Conservation (phyloP, 1,139 yeast species). For the Yamadazyma kanchanaburiensis region DNA sequence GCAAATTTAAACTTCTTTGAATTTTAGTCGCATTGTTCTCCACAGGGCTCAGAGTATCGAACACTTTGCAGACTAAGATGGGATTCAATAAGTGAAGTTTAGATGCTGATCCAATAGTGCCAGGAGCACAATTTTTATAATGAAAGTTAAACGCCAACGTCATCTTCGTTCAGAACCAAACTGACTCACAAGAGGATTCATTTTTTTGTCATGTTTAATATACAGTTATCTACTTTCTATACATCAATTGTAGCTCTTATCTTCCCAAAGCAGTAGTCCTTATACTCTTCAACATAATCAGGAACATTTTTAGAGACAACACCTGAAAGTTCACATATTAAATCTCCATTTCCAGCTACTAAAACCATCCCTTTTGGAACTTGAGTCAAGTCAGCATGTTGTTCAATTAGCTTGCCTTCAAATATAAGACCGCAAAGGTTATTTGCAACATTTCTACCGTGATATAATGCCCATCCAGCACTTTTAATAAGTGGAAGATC, state of each 20-base stretch:
- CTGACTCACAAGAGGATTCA: too few relatives aligned
- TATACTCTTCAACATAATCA: conserved; percentile 37
- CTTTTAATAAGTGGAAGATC: conserved; percentile 41
- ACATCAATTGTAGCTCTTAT: conserved; percentile 19
- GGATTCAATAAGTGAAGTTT: too few relatives aligned
- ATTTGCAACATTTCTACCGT: conserved; percentile 42
- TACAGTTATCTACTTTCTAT: conserved; percentile 2
- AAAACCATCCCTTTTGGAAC: conserved; percentile 45
- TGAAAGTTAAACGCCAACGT: too few relatives aligned
- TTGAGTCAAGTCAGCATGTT: conserved; percentile 28
- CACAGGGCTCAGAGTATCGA: too few relatives aligned
- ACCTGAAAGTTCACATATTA: conserved; percentile 37
- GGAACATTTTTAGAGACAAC: conserved; percentile 33
- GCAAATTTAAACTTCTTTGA: too few relatives aligned
- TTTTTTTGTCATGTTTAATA: too few relatives aligned
- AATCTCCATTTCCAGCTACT: conserved; percentile 40
- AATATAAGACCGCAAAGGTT: conserved; percentile 30
- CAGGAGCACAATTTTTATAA: too few relatives aligned
- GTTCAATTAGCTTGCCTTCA: conserved; percentile 30
- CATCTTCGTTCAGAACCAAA: too few relatives aligned
- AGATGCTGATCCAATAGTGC: too few relatives aligned
- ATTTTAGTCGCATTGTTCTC: too few relatives aligned
- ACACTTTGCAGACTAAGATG: too few relatives aligned
- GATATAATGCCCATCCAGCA: conserved; percentile 48
- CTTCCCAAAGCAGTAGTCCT: conserved; percentile 31